Evolutionary conservation across 768 basidiomycete species (phyloP).

Genomic region (Phylloporus rhodoxanthus): DNA sequence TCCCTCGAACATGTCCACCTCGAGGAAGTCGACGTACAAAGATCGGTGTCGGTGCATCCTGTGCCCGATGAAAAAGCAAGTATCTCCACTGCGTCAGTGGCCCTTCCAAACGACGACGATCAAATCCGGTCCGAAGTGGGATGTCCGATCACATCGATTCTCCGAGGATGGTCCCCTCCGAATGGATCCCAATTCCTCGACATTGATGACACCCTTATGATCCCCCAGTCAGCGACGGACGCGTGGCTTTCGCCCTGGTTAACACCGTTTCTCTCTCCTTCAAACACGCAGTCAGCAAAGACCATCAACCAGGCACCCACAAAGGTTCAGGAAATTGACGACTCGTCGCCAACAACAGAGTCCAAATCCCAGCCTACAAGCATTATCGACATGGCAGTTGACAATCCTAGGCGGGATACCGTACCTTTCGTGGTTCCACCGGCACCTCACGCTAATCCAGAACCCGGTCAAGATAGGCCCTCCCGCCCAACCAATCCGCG

Average conservation of each 20-base stretch:
- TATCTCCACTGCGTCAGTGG: not conserved
- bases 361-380: not conserved
- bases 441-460: conserved; percentile 1
- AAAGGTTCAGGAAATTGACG: not conserved
- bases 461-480: not conserved
- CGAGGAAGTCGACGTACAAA: not conserved
- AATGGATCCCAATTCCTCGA: conserved; percentile 23
- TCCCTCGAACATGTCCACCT: not conserved
- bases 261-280: not conserved
- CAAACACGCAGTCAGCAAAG: not conserved
- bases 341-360: not conserved
- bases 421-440: not conserved
- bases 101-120: not conserved
- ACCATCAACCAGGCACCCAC: not conserved
- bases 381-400: not conserved
- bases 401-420: not conserved
- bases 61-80: not conserved
- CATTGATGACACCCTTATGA: conserved; percentile 15
- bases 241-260: conserved; percentile 6
- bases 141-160: not conserved
- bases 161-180: conserved; percentile 26
- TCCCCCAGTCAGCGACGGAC: conserved; percentile 2
- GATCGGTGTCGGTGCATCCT: not conserved
- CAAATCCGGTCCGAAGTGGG: not conserved
- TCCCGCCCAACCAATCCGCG: not conserved